Evolutionary conservation across 2,329 filamentous ascomycete species (phyloP).

Genomic region (Aspergillus sp.): DNA sequence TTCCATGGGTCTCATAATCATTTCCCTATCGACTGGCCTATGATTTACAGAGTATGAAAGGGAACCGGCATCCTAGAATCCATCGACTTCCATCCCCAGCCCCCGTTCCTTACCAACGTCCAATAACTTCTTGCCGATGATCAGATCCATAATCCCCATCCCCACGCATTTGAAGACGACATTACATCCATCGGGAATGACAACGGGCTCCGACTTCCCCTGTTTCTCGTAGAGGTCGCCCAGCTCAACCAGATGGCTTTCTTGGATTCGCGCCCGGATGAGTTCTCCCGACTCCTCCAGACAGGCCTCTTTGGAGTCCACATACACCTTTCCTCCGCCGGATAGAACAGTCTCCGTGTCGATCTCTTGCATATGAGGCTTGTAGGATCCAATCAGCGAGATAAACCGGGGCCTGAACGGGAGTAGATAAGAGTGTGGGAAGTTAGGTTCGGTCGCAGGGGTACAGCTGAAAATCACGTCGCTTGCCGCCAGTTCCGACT

Average conservation of each 20-base stretch:
- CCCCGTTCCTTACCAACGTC: constrained; percentile 33
- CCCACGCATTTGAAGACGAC: constrained; percentile 54
- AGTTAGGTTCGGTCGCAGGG: constrained; percentile 46
- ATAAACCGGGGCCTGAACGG: constrained; percentile 46
- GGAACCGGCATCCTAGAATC: constrained; percentile 38
- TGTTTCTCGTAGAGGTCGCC: constrained; percentile 36
- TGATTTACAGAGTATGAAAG: neutral
- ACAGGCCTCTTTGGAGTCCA: constrained; percentile 56
- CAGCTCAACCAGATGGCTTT: constrained; percentile 43
- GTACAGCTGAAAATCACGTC: constrained; percentile 54
- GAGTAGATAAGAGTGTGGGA: constrained; percentile 37
- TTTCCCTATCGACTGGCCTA: neutral
- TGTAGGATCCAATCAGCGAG: constrained; percentile 55
- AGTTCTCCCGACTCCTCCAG: constrained; percentile 49
- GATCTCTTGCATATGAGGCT: constrained; percentile 54
- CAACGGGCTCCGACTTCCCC: constrained; percentile 18
- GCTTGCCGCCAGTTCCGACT: constrained; percentile 29
- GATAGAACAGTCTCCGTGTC: constrained; percentile 46
- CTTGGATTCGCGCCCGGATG: constrained; percentile 39
- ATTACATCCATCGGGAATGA: constrained; percentile 34
- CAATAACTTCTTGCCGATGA: constrained; percentile 44
- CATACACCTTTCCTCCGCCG: constrained; percentile 66
- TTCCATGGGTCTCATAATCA: neutral
- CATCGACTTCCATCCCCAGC: constrained; percentile 37
- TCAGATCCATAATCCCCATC: constrained; percentile 52